Evolutionary conservation across 352 stramenopile species (phyloP), one percentile per base, ranked within the genome.

Genomic region (Aphanomyces euteiches): DNA sequence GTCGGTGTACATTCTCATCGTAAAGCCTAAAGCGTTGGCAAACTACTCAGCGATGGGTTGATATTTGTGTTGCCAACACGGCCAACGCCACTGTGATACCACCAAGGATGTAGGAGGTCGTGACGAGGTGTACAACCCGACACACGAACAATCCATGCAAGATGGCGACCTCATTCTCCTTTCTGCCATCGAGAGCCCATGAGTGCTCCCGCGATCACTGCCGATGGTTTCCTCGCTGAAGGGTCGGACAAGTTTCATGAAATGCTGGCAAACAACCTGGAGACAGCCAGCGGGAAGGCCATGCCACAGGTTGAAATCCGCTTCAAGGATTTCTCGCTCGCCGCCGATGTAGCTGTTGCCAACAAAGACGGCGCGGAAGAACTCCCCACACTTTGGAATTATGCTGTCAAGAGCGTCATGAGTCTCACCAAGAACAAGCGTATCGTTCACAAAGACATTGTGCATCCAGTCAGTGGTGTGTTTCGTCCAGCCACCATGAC

Each of bases 251-350:
- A 71, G 6, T 66, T 86, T 39, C 78, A 85, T 47, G 61, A 79
- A 65, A 72, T 83, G 56, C 54, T 90, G 45, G 78, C 79, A 0
- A 63, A 73, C 3, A 75, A 72, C 43, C 41, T 85, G n/a, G 78
- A 88, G 61, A 73, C 56, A 2, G 72, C 79, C 5, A 66, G 85
- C 21, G 81, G 81, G 53, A 73, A 74, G 13, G 68, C 72, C n/a
- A 79, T 87, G 72, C 82, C 80, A 3, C 79, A 88, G 59, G 80
- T 87, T 69, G 82, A 90, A 61, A 74, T 90, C 45, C 82, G 78
- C 36, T 86, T 88, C 65, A 67, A 72, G 2, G 47, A 90, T 58
- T 48, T 90, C 53, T 80, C 77, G 17, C 60, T 87, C 36, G 77
- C 77, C 19, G 82, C 80, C 0, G 72, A 89, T 21, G 65, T 71